A percentile compares a stretch with the other conserved stretches of the same genome.
Conservation (phyloP, 2,329 filamentous ascomycete species). For the Beauveria varroae region DNA sequence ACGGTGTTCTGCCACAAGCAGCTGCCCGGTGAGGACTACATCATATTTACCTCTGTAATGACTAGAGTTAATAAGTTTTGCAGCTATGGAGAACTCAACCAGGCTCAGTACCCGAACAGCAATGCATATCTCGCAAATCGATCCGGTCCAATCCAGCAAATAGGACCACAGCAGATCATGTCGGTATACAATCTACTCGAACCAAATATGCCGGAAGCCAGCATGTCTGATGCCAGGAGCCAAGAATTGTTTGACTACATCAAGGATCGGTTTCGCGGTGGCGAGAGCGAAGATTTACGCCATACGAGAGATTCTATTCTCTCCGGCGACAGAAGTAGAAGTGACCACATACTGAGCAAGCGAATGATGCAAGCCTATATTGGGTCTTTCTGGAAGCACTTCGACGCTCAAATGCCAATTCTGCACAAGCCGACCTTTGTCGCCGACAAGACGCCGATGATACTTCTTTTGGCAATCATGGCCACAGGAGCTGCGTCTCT, state of each 20-base stretch:
- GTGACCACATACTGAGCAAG: constrained; percentile 65
- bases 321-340: constrained; percentile 65
- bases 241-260: constrained; percentile 78
- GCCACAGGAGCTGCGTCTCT: constrained; percentile 85
- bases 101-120: constrained; percentile 25
- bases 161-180: constrained; percentile 73
- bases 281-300: constrained; percentile 63
- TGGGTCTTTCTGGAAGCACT: constrained; percentile 88
- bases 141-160: constrained; percentile 29
- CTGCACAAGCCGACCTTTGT: constrained; percentile 91
- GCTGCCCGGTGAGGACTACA: constrained; percentile 37
- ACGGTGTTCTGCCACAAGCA: constrained; percentile 30
- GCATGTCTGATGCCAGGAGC: constrained; percentile 81
- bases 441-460: constrained; percentile 75
- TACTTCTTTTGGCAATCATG: constrained; percentile 83
- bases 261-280: constrained; percentile 71
- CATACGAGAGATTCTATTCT: constrained; percentile 70
- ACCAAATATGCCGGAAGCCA: constrained; percentile 68
- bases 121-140: background rate
- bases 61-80: constrained; percentile 17
- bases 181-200: constrained; percentile 80
- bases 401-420: constrained; percentile 90
- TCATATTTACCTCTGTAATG: background rate
- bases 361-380: constrained; percentile 96
- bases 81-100: constrained; percentile 46